Percentiles rank a stretch among this genome's conserved stretches.
Evolutionary conservation across 1,139 yeast species (phyloP).

Genomic region (Saccharomyces hybrid): DNA sequence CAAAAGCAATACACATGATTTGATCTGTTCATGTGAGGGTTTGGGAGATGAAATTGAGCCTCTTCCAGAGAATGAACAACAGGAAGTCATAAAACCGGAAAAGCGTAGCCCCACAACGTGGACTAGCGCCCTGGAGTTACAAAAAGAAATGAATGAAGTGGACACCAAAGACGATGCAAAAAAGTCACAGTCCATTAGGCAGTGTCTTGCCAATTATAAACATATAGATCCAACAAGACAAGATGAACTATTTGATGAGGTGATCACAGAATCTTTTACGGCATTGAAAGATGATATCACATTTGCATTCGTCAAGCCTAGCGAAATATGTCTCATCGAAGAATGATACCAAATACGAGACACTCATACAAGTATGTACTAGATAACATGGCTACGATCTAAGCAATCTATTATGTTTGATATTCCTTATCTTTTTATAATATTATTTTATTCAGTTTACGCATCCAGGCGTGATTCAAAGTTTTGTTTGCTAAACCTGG

Average conservation of each 20-base stretch:
- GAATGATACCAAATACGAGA: conserved; percentile 1
- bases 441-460: neutral
- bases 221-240: conserved; percentile 46
- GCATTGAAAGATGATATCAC: conserved; percentile 15
- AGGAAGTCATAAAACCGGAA: conserved; percentile 12
- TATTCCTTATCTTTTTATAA: neutral
- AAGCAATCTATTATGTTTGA: neutral
- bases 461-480: no score
- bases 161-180: conserved; percentile 22
- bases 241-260: conserved; percentile 15
- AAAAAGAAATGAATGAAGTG: conserved; percentile 32
- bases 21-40: conserved; percentile 64
- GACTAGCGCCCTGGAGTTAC: conserved; percentile 47
- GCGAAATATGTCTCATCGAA: conserved; percentile 3
- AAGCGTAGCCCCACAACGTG: conserved; percentile 25
- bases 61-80: conserved; percentile 14
- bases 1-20: conserved; percentile 71
- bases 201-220: conserved; percentile 51
- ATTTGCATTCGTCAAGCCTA: conserved; percentile 25
- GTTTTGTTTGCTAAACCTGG: no score
- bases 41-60: conserved; percentile 24
- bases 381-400: neutral
- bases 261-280: conserved; percentile 17
- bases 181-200: conserved; percentile 40
- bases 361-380: neutral